Evolutionary conservation across 331 rosid genomes (phyloP).

Genomic region (Dryas integrifolia): DNA sequence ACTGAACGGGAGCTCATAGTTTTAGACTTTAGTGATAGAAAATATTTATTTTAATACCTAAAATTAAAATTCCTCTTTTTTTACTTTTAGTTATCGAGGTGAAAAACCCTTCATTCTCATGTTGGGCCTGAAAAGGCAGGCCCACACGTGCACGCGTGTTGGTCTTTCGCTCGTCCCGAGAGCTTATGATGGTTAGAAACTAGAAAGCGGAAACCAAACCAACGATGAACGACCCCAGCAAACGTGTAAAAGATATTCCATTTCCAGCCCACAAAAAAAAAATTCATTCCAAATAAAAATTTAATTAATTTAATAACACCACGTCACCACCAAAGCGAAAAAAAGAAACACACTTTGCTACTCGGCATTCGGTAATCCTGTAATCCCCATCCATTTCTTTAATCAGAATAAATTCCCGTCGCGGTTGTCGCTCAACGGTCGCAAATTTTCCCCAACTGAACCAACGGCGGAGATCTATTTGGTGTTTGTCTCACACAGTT

Average conservation of each 20-base stretch:
- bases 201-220: background rate
- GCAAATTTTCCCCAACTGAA: background rate
- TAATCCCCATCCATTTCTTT: background rate
- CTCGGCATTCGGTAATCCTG: background rate
- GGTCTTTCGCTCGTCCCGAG: slow-evolving; percentile 6
- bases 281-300: background rate
- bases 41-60: too few relatives aligned
- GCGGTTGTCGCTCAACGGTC: slow-evolving; percentile 27
- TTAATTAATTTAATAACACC: slow-evolving; percentile 1
- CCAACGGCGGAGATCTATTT: slow-evolving; percentile 20
- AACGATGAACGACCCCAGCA: background rate
- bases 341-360: slow-evolving; percentile 34
- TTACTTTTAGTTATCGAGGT: too few relatives aligned
- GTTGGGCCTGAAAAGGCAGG: slow-evolving; percentile 10
- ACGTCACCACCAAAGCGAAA: background rate
- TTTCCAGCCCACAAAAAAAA: background rate
- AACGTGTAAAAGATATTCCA: slow-evolving; percentile 15
- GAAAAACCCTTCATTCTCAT: background rate
- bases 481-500: slow-evolving; percentile 42
- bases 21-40: too few relatives aligned
- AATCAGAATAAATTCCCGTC: slow-evolving; percentile 39
- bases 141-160: slow-evolving; percentile 16
- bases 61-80: too few relatives aligned
- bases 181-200: background rate
- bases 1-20: too few relatives aligned